Evolutionary conservation across 148 eudicot genomes (phyloP).

Genomic region (Tetragonia tetragonoides): DNA sequence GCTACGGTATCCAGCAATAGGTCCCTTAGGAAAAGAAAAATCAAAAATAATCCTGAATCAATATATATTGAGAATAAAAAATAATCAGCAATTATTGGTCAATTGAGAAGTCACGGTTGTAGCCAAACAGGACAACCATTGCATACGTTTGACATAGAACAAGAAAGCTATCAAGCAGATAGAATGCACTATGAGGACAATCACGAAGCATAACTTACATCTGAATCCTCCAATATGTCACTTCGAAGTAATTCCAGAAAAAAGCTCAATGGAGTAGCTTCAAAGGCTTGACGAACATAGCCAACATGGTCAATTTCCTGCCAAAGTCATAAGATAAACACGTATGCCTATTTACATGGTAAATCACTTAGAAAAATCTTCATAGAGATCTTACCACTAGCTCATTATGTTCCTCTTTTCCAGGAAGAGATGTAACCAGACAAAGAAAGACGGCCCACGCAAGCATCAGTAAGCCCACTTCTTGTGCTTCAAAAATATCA

Average conservation of each 20-base stretch:
- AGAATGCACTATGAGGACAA: neutral
- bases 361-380: neutral
- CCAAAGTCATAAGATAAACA: conserved; percentile 17
- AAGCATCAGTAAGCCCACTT: conserved; percentile 79
- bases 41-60: conserved; percentile 3
- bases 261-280: conserved; percentile 65
- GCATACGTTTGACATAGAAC: neutral
- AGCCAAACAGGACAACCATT: neutral
- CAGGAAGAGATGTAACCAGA: conserved; percentile 72
- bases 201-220: conserved; percentile 48
- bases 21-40: conserved; percentile 46
- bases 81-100: neutral
- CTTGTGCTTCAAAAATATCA: conserved; percentile 60
- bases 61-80: neutral
- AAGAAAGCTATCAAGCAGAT: neutral
- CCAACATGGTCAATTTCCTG: conserved; percentile 92
- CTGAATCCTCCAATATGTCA: conserved; percentile 71
- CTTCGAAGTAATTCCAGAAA: conserved; percentile 75
- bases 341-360: neutral
- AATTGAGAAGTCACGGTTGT: neutral
- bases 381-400: conserved; percentile 44
- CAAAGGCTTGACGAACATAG: conserved; percentile 89
- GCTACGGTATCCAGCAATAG: conserved; percentile 79
- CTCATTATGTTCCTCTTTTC: conserved; percentile 49
- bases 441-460: conserved; percentile 95